These are phyloP conservation scores for Leccinum obscurum DNA, from an alignment of 768 basidiomycete genomes.

Conservation along the genomic window DNA sequence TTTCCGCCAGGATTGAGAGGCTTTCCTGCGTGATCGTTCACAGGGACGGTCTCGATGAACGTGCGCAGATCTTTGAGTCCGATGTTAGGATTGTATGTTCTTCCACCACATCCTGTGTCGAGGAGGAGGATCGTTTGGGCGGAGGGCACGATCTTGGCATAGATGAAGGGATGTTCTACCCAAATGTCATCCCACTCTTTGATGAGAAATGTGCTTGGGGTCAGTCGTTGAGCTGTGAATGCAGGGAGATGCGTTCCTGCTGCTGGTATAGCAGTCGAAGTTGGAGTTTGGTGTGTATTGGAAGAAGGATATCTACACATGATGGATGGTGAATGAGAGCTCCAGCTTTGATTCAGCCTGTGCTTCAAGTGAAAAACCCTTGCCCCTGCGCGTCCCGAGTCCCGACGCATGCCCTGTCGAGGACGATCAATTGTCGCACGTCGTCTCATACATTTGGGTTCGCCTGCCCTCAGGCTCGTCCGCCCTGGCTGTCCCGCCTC, in stretches of 20 bases:
- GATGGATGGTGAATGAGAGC: background rate
- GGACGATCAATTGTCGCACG: too few species aligned
- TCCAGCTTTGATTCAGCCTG: too few species aligned
- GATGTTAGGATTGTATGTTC: slow-evolving; percentile 40
- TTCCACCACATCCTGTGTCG: slow-evolving; percentile 58
- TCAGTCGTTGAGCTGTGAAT: slow-evolving; percentile 38
- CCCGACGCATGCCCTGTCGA: too few species aligned
- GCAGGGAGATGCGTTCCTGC: slow-evolving; percentile 19
- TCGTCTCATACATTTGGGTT: too few species aligned
- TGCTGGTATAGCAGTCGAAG: background rate
- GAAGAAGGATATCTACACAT: slow-evolving; percentile 18
- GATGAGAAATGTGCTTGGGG: slow-evolving; percentile 42
- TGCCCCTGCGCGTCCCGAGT: too few species aligned
- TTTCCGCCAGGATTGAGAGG: slow-evolving; percentile 45
- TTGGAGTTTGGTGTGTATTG: background rate
- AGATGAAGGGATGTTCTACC: slow-evolving; percentile 55
- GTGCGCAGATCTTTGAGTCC: slow-evolving; percentile 44
- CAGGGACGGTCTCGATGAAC: slow-evolving; percentile 48
- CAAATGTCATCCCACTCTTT: slow-evolving; percentile 53
- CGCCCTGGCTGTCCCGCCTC: too few species aligned
- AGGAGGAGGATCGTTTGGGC: slow-evolving; percentile 46
- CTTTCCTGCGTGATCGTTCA: slow-evolving; percentile 42
- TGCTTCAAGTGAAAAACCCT: too few species aligned
- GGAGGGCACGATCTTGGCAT: slow-evolving; percentile 44
- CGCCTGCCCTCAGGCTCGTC: too few species aligned